phyloP scores from a whole-genome alignment of 2,329 filamentous ascomycete species.

The Macrophomina pseudophaseolina region DNA sequence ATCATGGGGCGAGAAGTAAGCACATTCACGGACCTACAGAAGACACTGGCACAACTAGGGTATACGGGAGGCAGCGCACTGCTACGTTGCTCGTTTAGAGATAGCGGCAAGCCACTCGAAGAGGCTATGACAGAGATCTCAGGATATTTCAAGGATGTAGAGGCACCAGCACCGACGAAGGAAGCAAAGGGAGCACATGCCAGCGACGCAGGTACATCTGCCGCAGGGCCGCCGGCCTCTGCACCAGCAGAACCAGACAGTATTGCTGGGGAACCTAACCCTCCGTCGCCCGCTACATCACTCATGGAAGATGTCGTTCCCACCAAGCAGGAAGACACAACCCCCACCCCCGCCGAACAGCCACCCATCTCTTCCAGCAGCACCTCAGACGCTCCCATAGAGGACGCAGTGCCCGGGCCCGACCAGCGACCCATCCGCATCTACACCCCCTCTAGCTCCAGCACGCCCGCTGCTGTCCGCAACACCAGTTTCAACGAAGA shows the following conservation, averaged over 20 bases:
- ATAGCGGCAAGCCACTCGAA: conserved; percentile 77
- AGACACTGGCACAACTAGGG: conserved; percentile 84
- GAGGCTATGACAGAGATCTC: conserved; percentile 84
- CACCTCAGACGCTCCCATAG: conserved; percentile 29
- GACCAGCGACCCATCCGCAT: conserved; percentile 65
- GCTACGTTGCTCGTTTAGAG: conserved; percentile 76
- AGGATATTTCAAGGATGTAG: conserved; percentile 67
- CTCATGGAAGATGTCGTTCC: conserved; percentile 26
- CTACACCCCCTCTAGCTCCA: conserved; percentile 76
- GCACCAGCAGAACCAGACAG: conserved; percentile 35
- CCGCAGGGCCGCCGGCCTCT: conserved; percentile 32
- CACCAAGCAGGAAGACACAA: conserved; percentile 33
- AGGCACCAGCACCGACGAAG: conserved; percentile 28
- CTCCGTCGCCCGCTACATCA: not conserved
- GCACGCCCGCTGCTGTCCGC: conserved; percentile 76
- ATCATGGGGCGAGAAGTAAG: conserved; percentile 81
- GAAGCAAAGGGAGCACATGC: conserved; percentile 36
- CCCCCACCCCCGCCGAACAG: conserved; percentile 31
- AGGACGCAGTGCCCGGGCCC: conserved; percentile 31
- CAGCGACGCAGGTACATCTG: conserved; percentile 36
- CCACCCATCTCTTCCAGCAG: conserved; percentile 29
- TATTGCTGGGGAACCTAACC: conserved; percentile 34
- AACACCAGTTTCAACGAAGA: conserved; percentile 66
- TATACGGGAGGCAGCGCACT: conserved; percentile 83
- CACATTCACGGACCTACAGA: conserved; percentile 81